Base-by-base conservation (phyloP, 75 land plant genomes). In the Pinus taeda region DNA sequence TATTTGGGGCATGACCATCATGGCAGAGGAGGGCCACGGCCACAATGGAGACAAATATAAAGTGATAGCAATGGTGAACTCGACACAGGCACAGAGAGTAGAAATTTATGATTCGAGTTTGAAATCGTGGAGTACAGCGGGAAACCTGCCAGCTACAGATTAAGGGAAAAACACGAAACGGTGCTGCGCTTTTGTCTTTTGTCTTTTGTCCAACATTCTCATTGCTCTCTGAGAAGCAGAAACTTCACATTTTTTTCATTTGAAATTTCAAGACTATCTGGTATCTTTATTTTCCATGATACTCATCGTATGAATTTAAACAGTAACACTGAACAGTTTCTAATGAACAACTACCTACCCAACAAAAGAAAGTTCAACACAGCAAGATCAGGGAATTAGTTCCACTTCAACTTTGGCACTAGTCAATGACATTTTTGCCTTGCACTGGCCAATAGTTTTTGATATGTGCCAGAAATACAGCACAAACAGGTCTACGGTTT, bases 401-500 rank as follows among this genome's bases (percentile, higher is more conserved):
- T 91, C 91, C 3, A 87, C 89, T 75, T 92, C 88, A 57, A 92
- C 80, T 65, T 84, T 80, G 5, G 94, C 84, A 71, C 87, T 87
- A 39, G 83, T 79, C 82, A 81, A 76, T 62, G 81, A 85, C 74
- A 75, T 90, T 75, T 80, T 90, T 14, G 86, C 76, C 60, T 88
- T 80, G 58, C 76, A 59, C 42, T 75, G 82, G 77, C 85, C 84
- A 37, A 90, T 73, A 24, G 83, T 83, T 75, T 94, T 94, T 91
- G 65, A 94, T 95, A 77, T 94, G 92, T 37, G 88, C 93, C 71
- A 74, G 76, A 75, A 96, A 96, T 59, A 90, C 62, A 37, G 92
- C 90, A 70, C 77, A 88, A 30, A 96, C 97, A 53, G 99, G 94
- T 74, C 99, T 86, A 73, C 94, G 99, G 99, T 96, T 95, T 8